Conservation (phyloP, 129 eudicot genomes). For the Saussurea involucrata region DNA sequence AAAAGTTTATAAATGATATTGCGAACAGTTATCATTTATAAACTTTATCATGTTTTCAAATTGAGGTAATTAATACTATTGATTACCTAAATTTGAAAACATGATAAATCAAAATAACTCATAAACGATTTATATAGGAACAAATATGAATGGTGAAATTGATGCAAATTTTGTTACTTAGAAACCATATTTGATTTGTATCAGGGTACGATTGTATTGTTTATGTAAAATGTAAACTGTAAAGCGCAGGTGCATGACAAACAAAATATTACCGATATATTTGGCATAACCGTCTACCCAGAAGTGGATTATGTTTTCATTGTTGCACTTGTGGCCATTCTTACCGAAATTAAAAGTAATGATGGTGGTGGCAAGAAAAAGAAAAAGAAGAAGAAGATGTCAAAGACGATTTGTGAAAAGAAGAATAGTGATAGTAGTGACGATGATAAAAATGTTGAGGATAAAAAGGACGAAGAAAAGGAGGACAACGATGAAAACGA, state of each 20-base stretch:
- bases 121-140: background rate
- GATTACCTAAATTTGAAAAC: background rate
- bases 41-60: too few relatives aligned
- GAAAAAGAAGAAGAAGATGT: conserved; percentile 4
- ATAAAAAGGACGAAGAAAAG: background rate
- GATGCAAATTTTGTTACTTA: background rate
- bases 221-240: background rate
- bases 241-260: conserved; percentile 47
- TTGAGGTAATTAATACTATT: background rate
- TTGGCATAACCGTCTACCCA: conserved; percentile 44
- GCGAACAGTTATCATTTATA: too few relatives aligned
- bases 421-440: conserved; percentile 12
- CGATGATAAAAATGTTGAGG: background rate
- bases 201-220: background rate
- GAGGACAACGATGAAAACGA: background rate
- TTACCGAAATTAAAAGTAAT: conserved; percentile 37
- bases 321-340: conserved; percentile 42
- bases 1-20: background rate
- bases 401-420: background rate
- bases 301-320: conserved; percentile 50
- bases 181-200: background rate
- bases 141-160: background rate
- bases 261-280: conserved; percentile 36
- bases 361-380: conserved; percentile 16
- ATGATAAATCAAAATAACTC: background rate